A percentile compares a stretch with the other conserved stretches of the same genome.
Evolutionary conservation across 805 yeast genomes (phyloP).

Genomic region (Candida corydali): DNA sequence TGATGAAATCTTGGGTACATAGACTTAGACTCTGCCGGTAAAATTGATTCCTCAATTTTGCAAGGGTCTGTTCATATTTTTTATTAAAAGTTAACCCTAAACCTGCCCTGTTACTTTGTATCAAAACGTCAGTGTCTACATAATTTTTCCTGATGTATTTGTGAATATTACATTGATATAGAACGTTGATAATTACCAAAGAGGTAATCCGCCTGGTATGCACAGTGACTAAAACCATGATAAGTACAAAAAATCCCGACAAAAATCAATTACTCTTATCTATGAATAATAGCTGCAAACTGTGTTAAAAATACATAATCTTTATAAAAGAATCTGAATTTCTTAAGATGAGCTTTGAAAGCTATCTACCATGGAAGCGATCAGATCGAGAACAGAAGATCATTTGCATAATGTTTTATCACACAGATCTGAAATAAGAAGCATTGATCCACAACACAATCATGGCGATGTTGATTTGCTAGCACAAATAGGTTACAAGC

Average conservation of each 20-base stretch:
- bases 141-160: too few relatives aligned
- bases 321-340: neutral
- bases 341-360: too few relatives aligned
- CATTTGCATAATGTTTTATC: slow-evolving; percentile 12
- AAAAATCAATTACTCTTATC: too few relatives aligned
- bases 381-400: slow-evolving; percentile 7
- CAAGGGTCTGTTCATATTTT: too few relatives aligned
- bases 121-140: too few relatives aligned
- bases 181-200: neutral
- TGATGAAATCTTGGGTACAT: slow-evolving; percentile 31
- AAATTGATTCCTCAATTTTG: too few relatives aligned
- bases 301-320: neutral
- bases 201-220: neutral
- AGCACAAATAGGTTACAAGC: slow-evolving; percentile 62
- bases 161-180: too few relatives aligned
- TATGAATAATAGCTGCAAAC: slow-evolving; percentile 4
- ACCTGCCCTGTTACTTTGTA: too few relatives aligned
- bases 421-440: slow-evolving; percentile 14
- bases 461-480: slow-evolving; percentile 12
- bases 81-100: too few relatives aligned
- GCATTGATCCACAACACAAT: slow-evolving; percentile 11
- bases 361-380: slow-evolving; percentile 2
- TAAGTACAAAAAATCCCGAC: too few relatives aligned
- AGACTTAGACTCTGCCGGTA: neutral
- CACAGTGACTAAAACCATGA: too few relatives aligned